Evolutionary conservation across 1,139 yeast species (phyloP).

Genomic region (Martiniozyma asiatica): DNA sequence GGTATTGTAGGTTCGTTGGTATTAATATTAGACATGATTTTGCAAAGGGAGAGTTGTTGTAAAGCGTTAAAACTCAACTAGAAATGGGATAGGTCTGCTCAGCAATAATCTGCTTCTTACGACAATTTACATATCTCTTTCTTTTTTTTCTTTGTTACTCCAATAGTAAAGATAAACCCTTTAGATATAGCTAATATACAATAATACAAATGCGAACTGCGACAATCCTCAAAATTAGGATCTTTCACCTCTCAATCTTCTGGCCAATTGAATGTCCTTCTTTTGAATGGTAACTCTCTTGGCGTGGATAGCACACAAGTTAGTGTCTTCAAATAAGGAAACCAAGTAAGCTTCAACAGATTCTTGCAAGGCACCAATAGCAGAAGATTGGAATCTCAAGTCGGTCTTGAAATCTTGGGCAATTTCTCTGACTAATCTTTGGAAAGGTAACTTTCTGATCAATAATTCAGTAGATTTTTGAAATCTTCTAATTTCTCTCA

Average conservation of each 20-base stretch:
- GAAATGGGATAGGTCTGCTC: no score
- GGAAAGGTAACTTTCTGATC: slow-evolving; percentile 97
- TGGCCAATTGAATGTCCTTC: slow-evolving; percentile 98
- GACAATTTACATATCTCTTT: no score
- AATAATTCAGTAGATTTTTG: slow-evolving; percentile 95
- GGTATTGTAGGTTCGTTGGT: no score
- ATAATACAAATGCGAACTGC: slow-evolving; percentile 1
- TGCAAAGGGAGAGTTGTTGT: no score
- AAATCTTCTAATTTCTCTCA: slow-evolving; percentile 98
- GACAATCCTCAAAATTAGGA: slow-evolving; percentile 28
- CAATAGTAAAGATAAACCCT: no score
- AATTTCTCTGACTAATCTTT: slow-evolving; percentile 95
- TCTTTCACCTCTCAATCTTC: slow-evolving; percentile 99
- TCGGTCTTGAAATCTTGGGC: slow-evolving; percentile 98
- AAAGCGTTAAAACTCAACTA: no score
- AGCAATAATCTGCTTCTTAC: no score
- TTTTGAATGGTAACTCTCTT: slow-evolving; percentile 99
- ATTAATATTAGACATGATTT: no score
- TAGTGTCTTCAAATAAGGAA: slow-evolving; percentile 60
- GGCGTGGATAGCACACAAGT: slow-evolving; percentile 98
- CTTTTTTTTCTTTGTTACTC: no score
- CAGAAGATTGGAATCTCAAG: slow-evolving; percentile 96
- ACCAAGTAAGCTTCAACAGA: slow-evolving; percentile 95
- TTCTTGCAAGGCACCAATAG: slow-evolving; percentile 98
- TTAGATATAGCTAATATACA: slow-evolving; percentile 15